A percentile compares a stretch with the other conserved stretches of the same genome.
These are phyloP conservation scores for Novymonas esmeraldas DNA, from an alignment of 208 protist genomes.

Conservation along the genomic window DNA sequence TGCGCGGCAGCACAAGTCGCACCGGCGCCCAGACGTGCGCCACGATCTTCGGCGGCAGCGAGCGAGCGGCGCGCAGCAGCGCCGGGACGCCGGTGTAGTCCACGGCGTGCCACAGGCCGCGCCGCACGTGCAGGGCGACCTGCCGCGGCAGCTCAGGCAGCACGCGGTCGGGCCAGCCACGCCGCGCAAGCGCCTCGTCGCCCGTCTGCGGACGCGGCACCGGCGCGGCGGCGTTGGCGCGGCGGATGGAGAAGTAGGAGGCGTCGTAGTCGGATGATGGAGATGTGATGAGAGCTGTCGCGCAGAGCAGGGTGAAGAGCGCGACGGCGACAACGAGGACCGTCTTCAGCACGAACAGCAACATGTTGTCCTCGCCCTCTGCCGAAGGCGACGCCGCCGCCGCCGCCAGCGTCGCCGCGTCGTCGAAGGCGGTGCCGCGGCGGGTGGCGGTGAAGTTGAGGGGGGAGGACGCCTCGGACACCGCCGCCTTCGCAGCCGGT, in stretches of 20 bases:
- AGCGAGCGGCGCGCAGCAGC: not conserved
- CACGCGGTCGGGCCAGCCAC: constrained; percentile 21
- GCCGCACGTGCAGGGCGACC: constrained; percentile 31
- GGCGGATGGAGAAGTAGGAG: constrained; percentile 28
- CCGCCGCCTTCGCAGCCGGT: not conserved
- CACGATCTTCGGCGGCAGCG: not conserved
- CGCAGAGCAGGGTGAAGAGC: constrained; percentile 31
- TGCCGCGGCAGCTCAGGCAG: constrained; percentile 37
- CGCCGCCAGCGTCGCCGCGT: not conserved
- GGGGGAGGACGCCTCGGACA: not conserved
- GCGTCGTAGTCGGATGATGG: constrained; percentile 29
- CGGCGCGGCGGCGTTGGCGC: not conserved
- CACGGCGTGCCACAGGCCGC: not conserved
- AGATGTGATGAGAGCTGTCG: constrained; percentile 24
- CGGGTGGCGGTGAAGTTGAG: not conserved
- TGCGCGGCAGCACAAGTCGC: constrained; percentile 3
- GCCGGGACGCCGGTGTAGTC: not conserved
- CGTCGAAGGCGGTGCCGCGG: not conserved
- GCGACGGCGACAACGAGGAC: constrained; percentile 18
- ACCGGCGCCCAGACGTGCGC: constrained; percentile 1
- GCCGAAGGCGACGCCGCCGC: not conserved
- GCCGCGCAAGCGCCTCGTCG: not conserved
- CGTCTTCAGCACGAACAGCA: not conserved
- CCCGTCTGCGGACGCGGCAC: not conserved
- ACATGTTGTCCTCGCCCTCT: not conserved